These are phyloP conservation scores for Yamadazyma friedrichii DNA, from an alignment of 1,139 yeast species.

Conservation along the genomic window DNA sequence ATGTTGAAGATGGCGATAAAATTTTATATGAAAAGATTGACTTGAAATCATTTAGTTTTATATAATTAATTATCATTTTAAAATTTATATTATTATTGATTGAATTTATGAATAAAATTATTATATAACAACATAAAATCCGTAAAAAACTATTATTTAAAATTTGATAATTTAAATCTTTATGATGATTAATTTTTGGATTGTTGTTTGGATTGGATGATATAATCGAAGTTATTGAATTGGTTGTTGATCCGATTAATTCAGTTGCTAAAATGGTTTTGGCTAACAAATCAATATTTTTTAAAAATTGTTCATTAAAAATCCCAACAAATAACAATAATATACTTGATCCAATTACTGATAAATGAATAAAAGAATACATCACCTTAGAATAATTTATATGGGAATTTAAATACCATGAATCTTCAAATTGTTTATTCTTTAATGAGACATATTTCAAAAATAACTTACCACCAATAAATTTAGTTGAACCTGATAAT, in stretches of 20 bases:
- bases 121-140: conserved; percentile 11
- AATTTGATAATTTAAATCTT: conserved; percentile 2
- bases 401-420: conserved; percentile 12
- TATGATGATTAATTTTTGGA: conserved; percentile 1
- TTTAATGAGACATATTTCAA: conserved; percentile 27
- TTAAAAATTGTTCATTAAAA: conserved; percentile 33
- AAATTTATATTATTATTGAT: conserved; percentile 9
- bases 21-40: conserved; percentile 12
- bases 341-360: conserved; percentile 29
- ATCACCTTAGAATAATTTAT: conserved; percentile 20
- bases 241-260: conserved; percentile 37
- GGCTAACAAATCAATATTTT: conserved; percentile 43
- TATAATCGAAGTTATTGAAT: conserved; percentile 6
- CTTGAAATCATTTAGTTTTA: conserved; percentile 11
- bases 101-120: conserved; percentile 9
- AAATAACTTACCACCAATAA: conserved; percentile 41
- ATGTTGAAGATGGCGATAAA: conserved; percentile 4
- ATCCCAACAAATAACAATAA: conserved; percentile 29
- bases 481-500: conserved; percentile 40
- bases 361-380: conserved; percentile 22
- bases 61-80: conserved; percentile 7
- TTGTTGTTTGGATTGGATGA: conserved; percentile 3
- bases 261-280: conserved; percentile 52
- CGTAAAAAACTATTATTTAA: conserved; percentile 11
- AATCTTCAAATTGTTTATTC: conserved; percentile 12